Evolutionary conservation across 768 basidiomycete genomes (phyloP), one percentile per base, ranked within the genome.

Genomic region (Mycena sanguinolenta): DNA sequence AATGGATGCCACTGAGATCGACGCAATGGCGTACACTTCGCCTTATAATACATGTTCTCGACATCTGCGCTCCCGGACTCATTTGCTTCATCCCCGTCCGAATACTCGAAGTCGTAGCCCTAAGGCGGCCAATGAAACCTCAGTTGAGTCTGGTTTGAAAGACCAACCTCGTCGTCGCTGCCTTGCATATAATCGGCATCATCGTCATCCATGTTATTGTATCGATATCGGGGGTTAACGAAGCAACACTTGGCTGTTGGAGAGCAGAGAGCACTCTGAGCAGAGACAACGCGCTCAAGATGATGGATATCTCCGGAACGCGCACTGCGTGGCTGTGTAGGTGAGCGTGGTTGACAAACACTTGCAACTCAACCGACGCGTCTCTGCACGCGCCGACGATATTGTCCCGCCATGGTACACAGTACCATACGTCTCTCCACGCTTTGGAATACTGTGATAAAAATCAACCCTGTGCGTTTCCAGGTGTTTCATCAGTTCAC

Each of bases 1-100:
- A 70, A 61, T 54, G 49, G n/a, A n/a, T 13, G 25, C 42, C 23
- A 39, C 23, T 36, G 53, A 49, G 60, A 53, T 61, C 4, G 14
- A 38, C 10, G 23, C 49, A 69, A 28, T 64, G 44, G 81, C 92
- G 60, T 73, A 98, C 97, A 91, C 82, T 99, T 99, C 14, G 98
- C 98, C 58, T 92, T 93, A 80, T 99, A 99, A 83, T 99, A 99
- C 89, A 96, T 90, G 78, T 99, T 99, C 84, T 99, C 98, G 53
- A 98, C 90, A 81, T 98, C 97, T 28, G 90, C 93, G 62, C 90
- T 94, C 58, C 88, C 93, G 1, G 90, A 87, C 74, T 93, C 93
- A 65, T 95, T 90, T 32, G 88, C 94, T 32, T 94, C 94, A 39
- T 94, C 95, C 59, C 89, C 92, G 80, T 96, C 97, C 50, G 96